Evolutionary conservation across 352 stramenopile genomes (phyloP).

Genomic region (Pythium brachiatum): DNA sequence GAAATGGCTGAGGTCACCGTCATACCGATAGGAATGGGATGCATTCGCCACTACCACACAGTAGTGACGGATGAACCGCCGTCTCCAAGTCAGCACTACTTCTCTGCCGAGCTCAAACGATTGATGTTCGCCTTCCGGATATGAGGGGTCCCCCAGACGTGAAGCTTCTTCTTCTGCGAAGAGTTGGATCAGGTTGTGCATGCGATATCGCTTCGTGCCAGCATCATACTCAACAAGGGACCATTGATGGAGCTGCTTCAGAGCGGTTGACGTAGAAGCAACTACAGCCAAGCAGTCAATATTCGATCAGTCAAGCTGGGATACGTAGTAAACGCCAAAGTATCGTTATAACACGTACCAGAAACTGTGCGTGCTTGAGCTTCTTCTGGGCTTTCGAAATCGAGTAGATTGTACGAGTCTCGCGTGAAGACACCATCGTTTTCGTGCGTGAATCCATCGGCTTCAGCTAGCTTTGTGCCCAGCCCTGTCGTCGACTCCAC

Average conservation of each 20-base stretch:
- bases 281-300: conserved; percentile 25
- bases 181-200: conserved; percentile 83
- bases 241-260: conserved; percentile 73
- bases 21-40: conserved; percentile 72
- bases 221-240: conserved; percentile 75
- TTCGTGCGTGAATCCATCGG: conserved; percentile 71
- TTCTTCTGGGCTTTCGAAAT: conserved; percentile 68
- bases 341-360: conserved; percentile 14
- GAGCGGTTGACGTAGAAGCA: conserved; percentile 39
- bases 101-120: conserved; percentile 47
- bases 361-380: conserved; percentile 40
- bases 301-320: not conserved
- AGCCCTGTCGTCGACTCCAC: conserved; percentile 49
- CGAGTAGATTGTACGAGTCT: conserved; percentile 67
- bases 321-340: not conserved
- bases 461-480: conserved; percentile 61
- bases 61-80: conserved; percentile 79
- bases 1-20: conserved; percentile 61
- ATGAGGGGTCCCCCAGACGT: conserved; percentile 39
- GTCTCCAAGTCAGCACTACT: conserved; percentile 68
- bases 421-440: conserved; percentile 76
- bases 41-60: conserved; percentile 72
- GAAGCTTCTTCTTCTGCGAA: conserved; percentile 78
- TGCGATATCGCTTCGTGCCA: conserved; percentile 63
- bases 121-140: conserved; percentile 6